Base-by-base conservation (phyloP, 2,329 filamentous ascomycete genomes). In the Raffaelea arxii region DNA sequence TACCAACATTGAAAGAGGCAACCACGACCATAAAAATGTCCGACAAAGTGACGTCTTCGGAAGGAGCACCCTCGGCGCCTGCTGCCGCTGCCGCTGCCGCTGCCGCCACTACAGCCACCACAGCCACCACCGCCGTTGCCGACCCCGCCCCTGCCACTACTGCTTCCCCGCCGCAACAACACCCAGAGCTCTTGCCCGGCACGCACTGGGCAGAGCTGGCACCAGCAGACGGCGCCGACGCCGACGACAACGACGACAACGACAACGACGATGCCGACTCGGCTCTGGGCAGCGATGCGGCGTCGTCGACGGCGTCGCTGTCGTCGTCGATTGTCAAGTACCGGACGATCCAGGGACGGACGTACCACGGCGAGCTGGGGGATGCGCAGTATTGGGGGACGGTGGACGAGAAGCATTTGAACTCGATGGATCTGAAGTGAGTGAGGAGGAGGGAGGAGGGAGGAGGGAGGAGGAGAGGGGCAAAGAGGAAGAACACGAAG, bases 321-420 rank as follows among this genome's bases (percentile, higher is more conserved):
- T 54, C 52, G 0, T 60, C 58, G n/a, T 57, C 54, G 19, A 60
- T 63, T 30, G 51, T 62, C 2, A 39, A 58, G 2, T 63, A 63
- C 48, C 55, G 61, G 9, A 58, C 53, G 4, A 51, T 62, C 25
- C 49, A 62, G 9, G 60, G 61, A 1, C 53, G 61, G 16, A 62
- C 58, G 3, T 62, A 58, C 27, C 60, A 63, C 46, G 54, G 53
- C 41, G 57, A 58, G 7, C 46, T 52, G 5, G 57, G 55, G 16
- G 32, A 45, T 7, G 54, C 56, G 12, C 50, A 57, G 35, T 62
- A 62, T 43, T 62, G 60, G 59, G 51, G 47, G 7, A 46, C 56
- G 10, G 64, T 63, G 32, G 62, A 65, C 43, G 59, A 59, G 23
- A 49, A 45, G 21, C 59, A 62, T 35, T 59, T 51, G n/a, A 55